These are phyloP conservation scores for Starmera caribaea DNA, from an alignment of 805 yeast species.

Conservation along the genomic window DNA sequence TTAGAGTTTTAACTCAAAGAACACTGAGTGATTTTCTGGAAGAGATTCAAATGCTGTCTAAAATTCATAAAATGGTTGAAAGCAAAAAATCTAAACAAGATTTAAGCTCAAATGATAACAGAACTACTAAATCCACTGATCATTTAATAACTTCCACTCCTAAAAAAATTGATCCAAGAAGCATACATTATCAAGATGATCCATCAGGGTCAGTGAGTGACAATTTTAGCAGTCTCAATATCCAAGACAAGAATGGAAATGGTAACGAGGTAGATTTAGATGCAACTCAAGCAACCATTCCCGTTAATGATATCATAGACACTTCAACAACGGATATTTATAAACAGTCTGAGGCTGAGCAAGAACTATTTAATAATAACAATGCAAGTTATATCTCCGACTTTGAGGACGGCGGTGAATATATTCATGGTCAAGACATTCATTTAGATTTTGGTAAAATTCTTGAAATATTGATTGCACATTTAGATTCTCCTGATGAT, in stretches of 20 bases:
- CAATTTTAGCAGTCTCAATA: not conserved
- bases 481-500: slow-evolving; percentile 56
- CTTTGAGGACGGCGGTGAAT: slow-evolving; percentile 37
- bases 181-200: slow-evolving; percentile 1
- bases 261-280: not conserved
- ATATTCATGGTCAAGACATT: slow-evolving; percentile 74
- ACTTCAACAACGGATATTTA: too few species aligned
- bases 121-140: not conserved
- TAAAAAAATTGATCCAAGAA: not conserved
- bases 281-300: slow-evolving; percentile 1
- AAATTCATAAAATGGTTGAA: slow-evolving; percentile 47
- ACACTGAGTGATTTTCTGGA: slow-evolving; percentile 65
- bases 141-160: slow-evolving; percentile 3
- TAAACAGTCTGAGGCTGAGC: too few species aligned
- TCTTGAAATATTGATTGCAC: slow-evolving; percentile 72
- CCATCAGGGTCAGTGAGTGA: not conserved
- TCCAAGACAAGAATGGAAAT: not conserved
- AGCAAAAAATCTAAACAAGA: slow-evolving; percentile 13
- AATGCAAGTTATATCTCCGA: slow-evolving; percentile 15
- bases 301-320: not conserved
- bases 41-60: slow-evolving; percentile 71
- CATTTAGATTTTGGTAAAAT: slow-evolving; percentile 72
- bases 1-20: slow-evolving; percentile 74
- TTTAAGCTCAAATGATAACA: slow-evolving; percentile 5
- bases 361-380: not conserved